Percentiles rank a stretch among this genome's conserved stretches.
Evolutionary conservation across 495 filamentous ascomycete species (phyloP).

Genomic region (Xylaria flabelliformis): DNA sequence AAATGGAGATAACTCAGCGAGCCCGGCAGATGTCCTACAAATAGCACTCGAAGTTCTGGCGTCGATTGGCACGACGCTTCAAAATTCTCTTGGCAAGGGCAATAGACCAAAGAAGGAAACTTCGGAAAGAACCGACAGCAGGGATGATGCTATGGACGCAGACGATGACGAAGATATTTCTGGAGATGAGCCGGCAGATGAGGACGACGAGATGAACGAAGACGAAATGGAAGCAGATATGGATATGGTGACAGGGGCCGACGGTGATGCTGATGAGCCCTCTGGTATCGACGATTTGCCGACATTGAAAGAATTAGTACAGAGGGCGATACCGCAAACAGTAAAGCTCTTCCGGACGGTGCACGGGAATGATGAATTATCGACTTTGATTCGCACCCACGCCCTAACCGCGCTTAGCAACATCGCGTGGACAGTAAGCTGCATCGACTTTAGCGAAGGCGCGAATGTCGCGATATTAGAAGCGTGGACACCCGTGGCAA

Average conservation of each 20-base stretch:
- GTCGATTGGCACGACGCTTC: conserved; percentile 63
- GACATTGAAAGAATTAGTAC: conserved; percentile 56
- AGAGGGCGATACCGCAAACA: conserved; percentile 56
- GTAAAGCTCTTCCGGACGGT: conserved; percentile 46
- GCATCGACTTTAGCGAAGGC: conserved; percentile 52
- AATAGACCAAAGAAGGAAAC: conserved; percentile 41
- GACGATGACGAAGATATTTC: conserved; percentile 36
- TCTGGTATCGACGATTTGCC: conserved; percentile 49
- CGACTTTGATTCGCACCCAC: conserved; percentile 48
- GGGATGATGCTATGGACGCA: conserved; percentile 45
- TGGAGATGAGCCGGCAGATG: conserved; percentile 42
- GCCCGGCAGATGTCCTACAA: conserved; percentile 48
- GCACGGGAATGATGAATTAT: conserved; percentile 31
- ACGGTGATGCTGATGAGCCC: conserved; percentile 45
- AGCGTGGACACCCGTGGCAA: conserved; percentile 57
- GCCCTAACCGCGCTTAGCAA: conserved; percentile 64
- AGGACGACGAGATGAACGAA: conserved; percentile 45
- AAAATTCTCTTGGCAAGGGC: conserved; percentile 51
- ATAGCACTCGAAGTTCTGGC: conserved; percentile 62
- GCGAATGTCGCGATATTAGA: conserved; percentile 49
- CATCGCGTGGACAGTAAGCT: conserved; percentile 64
- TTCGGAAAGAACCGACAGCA: conserved; percentile 40
- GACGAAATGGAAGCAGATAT: conserved; percentile 63
- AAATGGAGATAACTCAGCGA: conserved; percentile 38
- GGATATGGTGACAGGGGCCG: conserved; percentile 60